Evolutionary conservation across 192 early-diverging fungal species (phyloP).

Genomic region (Diversispora epigaea): DNA sequence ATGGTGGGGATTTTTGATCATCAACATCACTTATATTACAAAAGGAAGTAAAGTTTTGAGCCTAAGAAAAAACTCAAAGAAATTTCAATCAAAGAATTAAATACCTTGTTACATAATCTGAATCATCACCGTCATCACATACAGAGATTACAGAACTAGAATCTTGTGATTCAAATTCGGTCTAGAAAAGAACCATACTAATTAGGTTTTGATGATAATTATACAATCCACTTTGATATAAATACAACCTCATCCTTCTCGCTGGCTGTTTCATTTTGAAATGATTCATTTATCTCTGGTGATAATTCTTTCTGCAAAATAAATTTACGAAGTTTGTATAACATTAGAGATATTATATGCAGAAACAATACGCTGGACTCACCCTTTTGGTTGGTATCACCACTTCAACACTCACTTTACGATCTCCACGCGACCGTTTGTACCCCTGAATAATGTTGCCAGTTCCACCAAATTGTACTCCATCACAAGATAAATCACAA

Average conservation of each 20-base stretch:
- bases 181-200: too few relatives aligned
- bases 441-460: neutral
- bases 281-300: too few relatives aligned
- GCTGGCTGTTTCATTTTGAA: too few relatives aligned
- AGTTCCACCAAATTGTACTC: constrained; percentile 3
- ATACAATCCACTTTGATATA: too few relatives aligned
- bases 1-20: neutral
- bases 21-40: neutral
- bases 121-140: neutral
- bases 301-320: too few relatives aligned
- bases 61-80: neutral
- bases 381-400: constrained; percentile 4
- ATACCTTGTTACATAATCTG: constrained; percentile 14
- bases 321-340: too few relatives aligned
- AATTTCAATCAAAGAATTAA: constrained; percentile 20
- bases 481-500: constrained; percentile 6
- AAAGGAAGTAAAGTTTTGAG: neutral
- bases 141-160: too few relatives aligned
- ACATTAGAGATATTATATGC: too few relatives aligned
- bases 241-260: too few relatives aligned
- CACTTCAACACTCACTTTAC: neutral
- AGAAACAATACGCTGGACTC: too few relatives aligned
- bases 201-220: too few relatives aligned
- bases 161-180: too few relatives aligned
- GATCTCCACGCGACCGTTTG: constrained; percentile 1